Conservation (phyloP, 768 basidiomycete species). For the Russula brevipes region DNA sequence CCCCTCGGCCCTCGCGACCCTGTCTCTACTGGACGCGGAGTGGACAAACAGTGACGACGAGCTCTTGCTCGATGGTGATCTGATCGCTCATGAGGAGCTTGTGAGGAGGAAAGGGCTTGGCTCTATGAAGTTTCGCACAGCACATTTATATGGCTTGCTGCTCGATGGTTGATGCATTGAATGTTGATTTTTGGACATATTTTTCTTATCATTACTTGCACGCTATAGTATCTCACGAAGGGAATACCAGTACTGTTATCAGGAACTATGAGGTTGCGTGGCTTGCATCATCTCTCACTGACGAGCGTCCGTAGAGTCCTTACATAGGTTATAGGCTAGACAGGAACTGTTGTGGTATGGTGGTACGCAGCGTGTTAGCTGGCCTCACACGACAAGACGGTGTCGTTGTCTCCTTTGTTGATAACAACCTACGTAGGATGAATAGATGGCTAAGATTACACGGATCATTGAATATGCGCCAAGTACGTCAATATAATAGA, state of each 20-base stretch:
- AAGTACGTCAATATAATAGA: background rate
- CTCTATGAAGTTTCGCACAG: conserved; percentile 17
- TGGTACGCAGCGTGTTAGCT: no score
- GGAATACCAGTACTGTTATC: no score
- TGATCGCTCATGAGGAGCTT: background rate
- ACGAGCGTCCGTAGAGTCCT: no score
- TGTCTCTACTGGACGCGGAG: background rate
- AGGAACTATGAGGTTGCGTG: no score
- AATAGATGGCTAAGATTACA: no score
- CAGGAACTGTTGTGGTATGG: no score
- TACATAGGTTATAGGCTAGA: no score
- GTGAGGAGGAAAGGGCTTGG: conserved; percentile 10
- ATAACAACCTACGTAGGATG: no score
- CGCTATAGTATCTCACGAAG: background rate
- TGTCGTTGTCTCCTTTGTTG: no score
- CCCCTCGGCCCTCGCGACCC: background rate
- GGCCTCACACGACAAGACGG: no score
- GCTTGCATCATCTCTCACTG: no score
- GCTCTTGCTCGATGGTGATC: conserved; percentile 10
- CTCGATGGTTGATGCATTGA: conserved; percentile 3
- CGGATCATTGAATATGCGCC: background rate
- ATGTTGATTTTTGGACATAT: background rate
- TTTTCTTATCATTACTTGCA: background rate
- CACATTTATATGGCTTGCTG: conserved; percentile 13
- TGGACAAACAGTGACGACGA: conserved; percentile 15